Percentiles rank a stretch among this genome's conserved stretches.
These are phyloP conservation scores for Infundibulicybe gibba DNA, from an alignment of 768 basidiomycete genomes.

Conservation along the genomic window DNA sequence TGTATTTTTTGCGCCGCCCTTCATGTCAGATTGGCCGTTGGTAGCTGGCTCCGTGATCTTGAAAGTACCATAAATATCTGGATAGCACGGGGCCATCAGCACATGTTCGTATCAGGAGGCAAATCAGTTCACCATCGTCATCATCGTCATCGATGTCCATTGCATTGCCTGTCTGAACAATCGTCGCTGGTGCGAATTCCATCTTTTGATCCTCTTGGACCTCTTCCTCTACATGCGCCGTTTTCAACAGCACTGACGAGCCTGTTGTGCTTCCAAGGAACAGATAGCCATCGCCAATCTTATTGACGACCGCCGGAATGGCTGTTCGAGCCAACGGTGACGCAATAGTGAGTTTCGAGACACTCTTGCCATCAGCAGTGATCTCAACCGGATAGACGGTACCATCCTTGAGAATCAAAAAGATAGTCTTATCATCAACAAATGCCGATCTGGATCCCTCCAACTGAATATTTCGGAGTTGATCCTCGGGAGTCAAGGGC, in stretches of 20 bases:
- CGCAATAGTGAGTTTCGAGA: conserved; percentile 58
- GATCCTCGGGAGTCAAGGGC: conserved; percentile 39
- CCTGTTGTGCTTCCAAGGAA: conserved; percentile 85
- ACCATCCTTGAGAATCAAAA: conserved; percentile 73
- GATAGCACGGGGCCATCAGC: no score
- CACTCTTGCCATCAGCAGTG: conserved; percentile 66
- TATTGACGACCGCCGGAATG: conserved; percentile 52
- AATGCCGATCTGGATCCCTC: conserved; percentile 77
- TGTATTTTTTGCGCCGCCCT: conserved; percentile 35
- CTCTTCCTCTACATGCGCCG: conserved; percentile 63
- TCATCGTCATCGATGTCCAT: conserved; percentile 90
- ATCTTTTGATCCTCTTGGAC: conserved; percentile 41
- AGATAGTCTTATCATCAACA: conserved; percentile 71
- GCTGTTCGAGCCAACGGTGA: conserved; percentile 64
- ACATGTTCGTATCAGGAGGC: neutral
- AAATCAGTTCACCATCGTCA: conserved; percentile 39
- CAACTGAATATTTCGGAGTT: conserved; percentile 45
- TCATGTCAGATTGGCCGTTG: conserved; percentile 35
- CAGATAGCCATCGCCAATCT: conserved; percentile 48
- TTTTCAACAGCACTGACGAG: conserved; percentile 68
- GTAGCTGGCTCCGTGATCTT: conserved; percentile 30
- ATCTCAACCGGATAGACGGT: conserved; percentile 76
- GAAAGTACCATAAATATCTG: conserved; percentile 45
- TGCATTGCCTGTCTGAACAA: conserved; percentile 48
- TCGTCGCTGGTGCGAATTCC: conserved; percentile 32